Base-by-base conservation (phyloP, 495 filamentous ascomycete species). In the Neurospora sp. region DNA sequence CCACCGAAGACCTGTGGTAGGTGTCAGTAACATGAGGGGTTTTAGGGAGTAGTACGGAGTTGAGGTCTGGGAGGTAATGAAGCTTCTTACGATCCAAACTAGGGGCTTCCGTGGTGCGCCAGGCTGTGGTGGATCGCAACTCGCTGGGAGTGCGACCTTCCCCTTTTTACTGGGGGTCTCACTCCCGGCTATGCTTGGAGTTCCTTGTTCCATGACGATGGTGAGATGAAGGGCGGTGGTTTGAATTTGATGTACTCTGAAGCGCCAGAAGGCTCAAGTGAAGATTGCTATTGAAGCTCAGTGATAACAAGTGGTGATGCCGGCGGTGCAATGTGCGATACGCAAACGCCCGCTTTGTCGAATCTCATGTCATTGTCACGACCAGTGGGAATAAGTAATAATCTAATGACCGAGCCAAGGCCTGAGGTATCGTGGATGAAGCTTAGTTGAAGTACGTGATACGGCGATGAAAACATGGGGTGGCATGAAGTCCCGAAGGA, bases 1-100 rank as follows among this genome's bases (percentile, higher is more conserved):
- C 93, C 94, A 59, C 96, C 96, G 81, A 98, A 99, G 75, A 99
- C 86, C 91, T 94, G 70, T 39, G 66, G 40, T 40, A 28, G 69
- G 21, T 6, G 72, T 78, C 39, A 79, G 78, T 69, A 39, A 37
- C 36, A 21, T 24, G 34, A 34, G 28, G 38, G 36, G 17, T 10
- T 43, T 73, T 3, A 31, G 54, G 48, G 21, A 69, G 19, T 7
- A 73, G 9, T 71, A 24, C 31, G 4, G 39, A 7, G 39, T 0
- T 38, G 21, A 24, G 45, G 5, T 36, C 37, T 9, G 31, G 13
- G 54, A 69, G 21, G 40, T 45, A 69, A 69, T 48, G 8, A 85
- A 1, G 54, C 15, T 66, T 66, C 86, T 80, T 85, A 94, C 92
- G 79, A 96, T 87, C 93, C 93, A 96, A 80, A 94, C 92, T 39